These are phyloP conservation scores for Helminthosporium solani DNA, from an alignment of 2,329 filamentous ascomycete species.

Conservation along the genomic window DNA sequence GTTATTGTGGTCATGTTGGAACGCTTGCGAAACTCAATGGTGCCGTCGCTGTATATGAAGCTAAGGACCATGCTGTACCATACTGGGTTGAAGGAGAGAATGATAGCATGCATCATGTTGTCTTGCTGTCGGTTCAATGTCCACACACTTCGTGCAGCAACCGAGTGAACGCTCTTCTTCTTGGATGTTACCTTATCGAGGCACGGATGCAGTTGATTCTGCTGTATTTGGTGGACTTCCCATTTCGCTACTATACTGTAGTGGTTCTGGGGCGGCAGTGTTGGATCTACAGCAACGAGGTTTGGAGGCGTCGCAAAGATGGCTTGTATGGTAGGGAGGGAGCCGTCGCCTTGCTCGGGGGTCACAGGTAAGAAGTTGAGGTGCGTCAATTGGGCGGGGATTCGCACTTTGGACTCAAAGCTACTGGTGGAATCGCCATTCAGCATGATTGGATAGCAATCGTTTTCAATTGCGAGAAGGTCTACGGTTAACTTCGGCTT, in stretches of 20 bases:
- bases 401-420: slow-evolving; percentile 23
- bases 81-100: slow-evolving; percentile 67
- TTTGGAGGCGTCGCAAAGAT: slow-evolving; percentile 64
- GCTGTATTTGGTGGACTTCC: slow-evolving; percentile 69
- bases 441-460: slow-evolving; percentile 33
- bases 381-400: slow-evolving; percentile 60
- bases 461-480: slow-evolving; percentile 30
- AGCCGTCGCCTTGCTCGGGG: slow-evolving; percentile 61
- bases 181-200: slow-evolving; percentile 74
- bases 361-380: slow-evolving; percentile 71
- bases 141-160: slow-evolving; percentile 37
- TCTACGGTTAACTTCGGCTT: slow-evolving; percentile 36
- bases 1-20: slow-evolving; percentile 69
- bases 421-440: slow-evolving; percentile 24
- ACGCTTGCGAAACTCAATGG: slow-evolving; percentile 76
- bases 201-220: slow-evolving; percentile 65
- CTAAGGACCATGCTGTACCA: slow-evolving; percentile 72
- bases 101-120: slow-evolving; percentile 66
- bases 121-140: slow-evolving; percentile 61
- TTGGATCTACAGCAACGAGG: slow-evolving; percentile 40
- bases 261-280: slow-evolving; percentile 62
- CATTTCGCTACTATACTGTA: slow-evolving; percentile 80
- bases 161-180: slow-evolving; percentile 54
- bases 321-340: slow-evolving; percentile 66
- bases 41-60: slow-evolving; percentile 76